Evolutionary conservation across 176 grass and related monocot genomes (phyloP), one percentile per base, ranked within the genome.

Genomic region (Tillandsia leiboldiana): DNA sequence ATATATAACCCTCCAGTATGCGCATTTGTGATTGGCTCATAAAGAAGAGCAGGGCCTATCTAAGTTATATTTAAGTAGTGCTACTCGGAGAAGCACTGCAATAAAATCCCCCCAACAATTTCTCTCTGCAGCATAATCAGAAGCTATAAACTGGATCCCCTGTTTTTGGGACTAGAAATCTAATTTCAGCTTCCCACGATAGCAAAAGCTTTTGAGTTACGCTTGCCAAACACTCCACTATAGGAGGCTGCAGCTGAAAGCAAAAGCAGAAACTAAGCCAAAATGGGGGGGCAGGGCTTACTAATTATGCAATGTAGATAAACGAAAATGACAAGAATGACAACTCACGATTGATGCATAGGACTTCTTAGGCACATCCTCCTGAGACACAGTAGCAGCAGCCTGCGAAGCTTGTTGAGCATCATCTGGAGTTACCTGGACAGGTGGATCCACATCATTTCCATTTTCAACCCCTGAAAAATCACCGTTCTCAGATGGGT

Each of bases 261-360:
- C 2, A 33, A 33, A 33, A 33, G 29, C 3, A 33, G 29, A 33
- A 33, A 33, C 29, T 33, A 33, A 33, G 29, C 29, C 24, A 24
- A 24, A 24, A 1, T 24, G 24, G 24, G 24, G 24, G 24, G 24
- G 33, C 33, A 42, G 33, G n/a, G 15, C 56, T 61, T 9, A 9
- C 9, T 22, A 7, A 18, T 61, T 18, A 61, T 59, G 22, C 10
- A 8, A 61, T n/a, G 12, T 61, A 61, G 8, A 23, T 61, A 9
- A 15, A 61, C 8, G 22, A 61, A 18, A 15, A 9, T 6, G 17
- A 61, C 22, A 3, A 47, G 33, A 17, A 67, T n/a, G 12, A 48
- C 48, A 67, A 67, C 65, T 67, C 28, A 67, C 65, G 18, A 67
- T 67, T 20, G 65, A 67, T 67, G 65, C 65, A 67, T 67, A 67